Evolutionary conservation across 2,329 filamentous ascomycete species (phyloP).

Genomic region (Chrysoporthe cubensis): DNA sequence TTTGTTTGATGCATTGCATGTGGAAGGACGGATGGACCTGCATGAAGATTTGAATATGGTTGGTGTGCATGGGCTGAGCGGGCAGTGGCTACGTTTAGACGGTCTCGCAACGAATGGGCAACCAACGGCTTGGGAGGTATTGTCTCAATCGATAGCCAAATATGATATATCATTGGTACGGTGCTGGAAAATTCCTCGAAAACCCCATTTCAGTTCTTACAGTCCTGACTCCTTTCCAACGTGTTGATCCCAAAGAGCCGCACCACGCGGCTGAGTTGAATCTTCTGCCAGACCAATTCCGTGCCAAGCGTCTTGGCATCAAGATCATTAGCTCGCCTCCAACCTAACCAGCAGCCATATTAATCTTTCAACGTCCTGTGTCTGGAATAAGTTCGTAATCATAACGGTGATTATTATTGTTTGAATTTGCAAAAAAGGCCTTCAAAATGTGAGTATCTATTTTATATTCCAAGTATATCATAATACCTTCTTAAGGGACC

Average conservation of each 20-base stretch:
- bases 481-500: too few relatives aligned
- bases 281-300: neutral
- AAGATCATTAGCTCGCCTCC: neutral
- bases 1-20: neutral
- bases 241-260: neutral
- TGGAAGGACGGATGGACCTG: neutral
- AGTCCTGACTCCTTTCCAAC: neutral
- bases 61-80: constrained; percentile 3
- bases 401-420: too few relatives aligned
- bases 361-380: neutral
- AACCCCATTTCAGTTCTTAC: too few relatives aligned
- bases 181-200: neutral
- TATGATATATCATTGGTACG: neutral
- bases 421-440: too few relatives aligned
- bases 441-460: too few relatives aligned
- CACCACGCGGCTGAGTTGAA: neutral
- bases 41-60: neutral
- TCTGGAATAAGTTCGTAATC: too few relatives aligned
- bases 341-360: neutral
- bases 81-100: neutral
- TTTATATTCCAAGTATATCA: too few relatives aligned
- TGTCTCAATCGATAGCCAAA: neutral
- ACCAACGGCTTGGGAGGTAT: neutral
- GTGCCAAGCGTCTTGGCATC: neutral
- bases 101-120: neutral